These are phyloP conservation scores for Lizanozyma gosingica DNA, from an alignment of 1,139 yeast species.

Conservation along the genomic window DNA sequence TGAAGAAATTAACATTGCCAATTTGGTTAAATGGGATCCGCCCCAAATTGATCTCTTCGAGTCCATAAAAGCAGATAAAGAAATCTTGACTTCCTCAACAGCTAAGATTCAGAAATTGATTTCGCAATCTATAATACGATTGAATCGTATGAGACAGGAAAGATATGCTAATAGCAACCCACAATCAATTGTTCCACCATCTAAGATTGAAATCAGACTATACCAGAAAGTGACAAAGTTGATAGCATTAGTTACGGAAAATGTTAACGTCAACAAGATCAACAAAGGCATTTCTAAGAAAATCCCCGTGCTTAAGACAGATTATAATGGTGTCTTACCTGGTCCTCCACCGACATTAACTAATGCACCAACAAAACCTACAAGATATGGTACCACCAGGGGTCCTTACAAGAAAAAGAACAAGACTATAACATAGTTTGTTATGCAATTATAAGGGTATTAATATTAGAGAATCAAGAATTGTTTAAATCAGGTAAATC, in stretches of 20 bases:
- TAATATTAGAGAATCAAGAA: too few species aligned
- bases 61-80: constrained; percentile 19
- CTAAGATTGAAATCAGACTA: constrained; percentile 19
- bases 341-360: constrained; percentile 31
- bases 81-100: constrained; percentile 12
- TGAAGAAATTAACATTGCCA: constrained; percentile 22
- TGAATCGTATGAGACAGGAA: constrained; percentile 56
- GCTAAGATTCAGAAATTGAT: constrained; percentile 47
- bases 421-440: too few species aligned
- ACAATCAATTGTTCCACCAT: constrained; percentile 21
- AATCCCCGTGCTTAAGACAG: constrained; percentile 65
- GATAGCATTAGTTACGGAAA: constrained; percentile 21
- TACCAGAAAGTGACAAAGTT: constrained; percentile 37
- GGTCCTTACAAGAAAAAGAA: constrained; percentile 33
- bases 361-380: constrained; percentile 4
- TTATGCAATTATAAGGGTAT: not conserved
- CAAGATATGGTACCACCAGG: constrained; percentile 19
- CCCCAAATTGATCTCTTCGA: constrained; percentile 17
- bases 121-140: constrained; percentile 44
- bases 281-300: constrained; percentile 25
- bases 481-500: too few species aligned
- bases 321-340: constrained; percentile 76
- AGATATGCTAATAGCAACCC: constrained; percentile 34
- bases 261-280: constrained; percentile 15
- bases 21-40: constrained; percentile 32